Evolutionary conservation across 2,329 filamentous ascomycete genomes (phyloP), one percentile per base, ranked within the genome.

Genomic region (Xenoacremonium recifei): DNA sequence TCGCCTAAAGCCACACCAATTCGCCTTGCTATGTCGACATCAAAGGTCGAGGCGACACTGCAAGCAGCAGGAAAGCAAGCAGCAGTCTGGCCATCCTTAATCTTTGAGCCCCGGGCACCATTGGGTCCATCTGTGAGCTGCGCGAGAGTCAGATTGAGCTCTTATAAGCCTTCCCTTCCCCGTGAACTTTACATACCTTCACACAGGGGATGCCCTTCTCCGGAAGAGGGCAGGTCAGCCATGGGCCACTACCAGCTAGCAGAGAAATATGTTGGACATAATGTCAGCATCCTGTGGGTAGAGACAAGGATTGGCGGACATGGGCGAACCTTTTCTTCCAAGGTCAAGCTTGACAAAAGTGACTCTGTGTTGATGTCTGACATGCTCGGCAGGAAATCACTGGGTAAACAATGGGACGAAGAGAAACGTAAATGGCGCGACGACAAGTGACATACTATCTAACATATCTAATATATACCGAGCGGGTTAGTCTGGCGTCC

Each of bases 1-100:
- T 81, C 73, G 17, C 76, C 82, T 49, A 85, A 73, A 15, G 80
- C 66, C 27, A 70, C 63, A n/a, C 82, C 82, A 15, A 83, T 71
- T 41, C 76, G 63, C 39, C 75, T 65, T 32, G 84, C 71, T 18
- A 85, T 63, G 6, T 78, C 73, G 3, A 70, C 54, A 54, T 85
- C 80, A 69, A 80, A 86, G 16, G 82, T 84, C n/a, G 82, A 79
- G 6, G 80, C 82, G 47, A 86, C 53, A 19, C 54, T 49, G 39
- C 59, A 62, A 16, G 59, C 63, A 21, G 54, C 61, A 9, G 57
- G 58, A 30, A 58, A 58, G 43, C 55, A 58, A 25, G 55, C 55
- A 27, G 55, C 55, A 6, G 47, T 48, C 16, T 53, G 54, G n/a
- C 53, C 51, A 6, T 41, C 54, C n/a, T 42, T 38, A 36, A 58